Evolutionary conservation across 2,329 filamentous ascomycete species (phyloP), one percentile per base, ranked within the genome.

Genomic region (Fusarium sp.): DNA sequence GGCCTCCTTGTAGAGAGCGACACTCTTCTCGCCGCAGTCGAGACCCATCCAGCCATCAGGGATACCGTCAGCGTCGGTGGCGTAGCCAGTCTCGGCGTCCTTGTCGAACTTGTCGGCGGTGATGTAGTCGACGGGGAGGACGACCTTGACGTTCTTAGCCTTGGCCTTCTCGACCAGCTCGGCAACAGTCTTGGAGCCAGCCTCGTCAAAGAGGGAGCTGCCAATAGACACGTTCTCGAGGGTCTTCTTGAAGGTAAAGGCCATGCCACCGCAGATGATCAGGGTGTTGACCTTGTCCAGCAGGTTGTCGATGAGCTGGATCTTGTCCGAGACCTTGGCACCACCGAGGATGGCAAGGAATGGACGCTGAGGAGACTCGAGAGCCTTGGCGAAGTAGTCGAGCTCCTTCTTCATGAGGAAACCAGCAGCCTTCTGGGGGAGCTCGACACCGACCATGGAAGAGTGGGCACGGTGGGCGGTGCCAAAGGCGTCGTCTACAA

Each of bases 321-420:
- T 99, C 93, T 99, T 99, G 90, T 99, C 97, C 52, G 95, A 97
- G 78, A 99, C 95, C 91, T 99, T 99, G 84, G 97, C 95, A 79
- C 97, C 97, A 80, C 97, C 97, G 63, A 99, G 94, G 83, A 99
- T 99, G 84, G 97, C 97, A 64, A 99, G 92, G 94, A 99, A 99
- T 71, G 97, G 97, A 66, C 96, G 92, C 87, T 97, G 90, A 72
- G 97, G 97, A 79, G 90, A 91, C 88, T 99, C 97, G 71, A 99
- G 93, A 43, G 95, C 97, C 88, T 98, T 91, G 76, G 97, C 97
- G 83, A 99, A 99, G 92, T 99, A 99, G 83, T 99, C 97, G 74
- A 99, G 93, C 87, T 99, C 97, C 90, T 98, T 99, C 93, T 99
- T 99, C 90, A 99, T 95, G 81, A 99, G 92, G 92, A 98, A 99